Evolutionary conservation across 2,329 filamentous ascomycete genomes (phyloP).

Genomic region (Pseudogymnoascus sp.): DNA sequence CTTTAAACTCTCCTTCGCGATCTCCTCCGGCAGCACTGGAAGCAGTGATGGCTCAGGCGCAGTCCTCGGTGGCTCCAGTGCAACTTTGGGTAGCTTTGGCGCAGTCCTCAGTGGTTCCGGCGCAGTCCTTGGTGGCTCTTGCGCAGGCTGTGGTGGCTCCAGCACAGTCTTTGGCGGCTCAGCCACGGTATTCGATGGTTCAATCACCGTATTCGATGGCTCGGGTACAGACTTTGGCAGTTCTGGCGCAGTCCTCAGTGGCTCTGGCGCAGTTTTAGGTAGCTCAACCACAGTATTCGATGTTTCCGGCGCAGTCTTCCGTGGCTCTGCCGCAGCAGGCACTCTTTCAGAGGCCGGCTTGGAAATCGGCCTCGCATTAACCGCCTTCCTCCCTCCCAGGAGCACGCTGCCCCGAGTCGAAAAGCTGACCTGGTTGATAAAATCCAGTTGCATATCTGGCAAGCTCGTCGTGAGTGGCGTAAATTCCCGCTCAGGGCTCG

Average conservation of each 20-base stretch:
- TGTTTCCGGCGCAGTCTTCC: not conserved
- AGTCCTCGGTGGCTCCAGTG: not conserved
- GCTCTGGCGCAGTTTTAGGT: not conserved
- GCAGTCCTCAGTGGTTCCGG: not conserved
- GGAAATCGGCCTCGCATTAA: slow-evolving; percentile 13
- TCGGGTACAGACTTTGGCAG: not conserved
- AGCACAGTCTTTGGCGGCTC: not conserved
- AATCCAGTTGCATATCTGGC: slow-evolving; percentile 48
- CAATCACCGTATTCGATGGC: not conserved
- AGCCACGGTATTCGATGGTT: not conserved
- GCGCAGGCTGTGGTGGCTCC: not conserved
- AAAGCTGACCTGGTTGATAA: slow-evolving; percentile 50
- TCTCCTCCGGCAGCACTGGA: slow-evolving; percentile 19
- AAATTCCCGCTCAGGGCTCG: slow-evolving; percentile 28
- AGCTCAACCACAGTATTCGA: not conserved
- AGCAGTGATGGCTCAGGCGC: not conserved
- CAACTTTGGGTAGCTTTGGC: not conserved
- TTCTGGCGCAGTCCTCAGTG: not conserved
- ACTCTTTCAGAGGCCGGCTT: not conserved
- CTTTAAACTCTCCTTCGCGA: slow-evolving; percentile 29
- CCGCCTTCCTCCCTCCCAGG: slow-evolving; percentile 42
- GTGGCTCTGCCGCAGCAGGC: not conserved
- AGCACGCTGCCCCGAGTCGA: slow-evolving; percentile 59
- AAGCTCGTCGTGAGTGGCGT: slow-evolving; percentile 50
- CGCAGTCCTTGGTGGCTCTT: not conserved